Evolutionary conservation across 2,329 filamentous ascomycete genomes (phyloP).

Genomic region (Clonostachys sp.): DNA sequence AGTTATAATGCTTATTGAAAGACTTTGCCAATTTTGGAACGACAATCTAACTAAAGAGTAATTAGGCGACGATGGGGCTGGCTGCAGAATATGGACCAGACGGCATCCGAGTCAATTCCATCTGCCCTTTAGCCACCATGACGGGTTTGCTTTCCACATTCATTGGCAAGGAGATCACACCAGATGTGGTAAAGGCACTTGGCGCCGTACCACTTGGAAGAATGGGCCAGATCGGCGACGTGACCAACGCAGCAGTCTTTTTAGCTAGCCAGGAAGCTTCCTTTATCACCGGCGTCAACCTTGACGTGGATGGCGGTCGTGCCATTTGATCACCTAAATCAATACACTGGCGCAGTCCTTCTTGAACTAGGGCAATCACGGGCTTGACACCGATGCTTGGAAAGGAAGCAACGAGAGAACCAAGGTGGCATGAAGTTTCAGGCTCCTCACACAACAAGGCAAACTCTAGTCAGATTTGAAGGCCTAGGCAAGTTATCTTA

Average conservation of each 20-base stretch:
- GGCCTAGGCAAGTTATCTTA: no score
- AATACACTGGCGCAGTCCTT: no score
- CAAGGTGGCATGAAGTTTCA: no score
- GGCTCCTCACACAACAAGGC: no score
- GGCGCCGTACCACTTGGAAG: background rate
- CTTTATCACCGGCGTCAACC: constrained; percentile 5
- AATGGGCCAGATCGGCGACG: constrained; percentile 1
- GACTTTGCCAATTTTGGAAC: background rate
- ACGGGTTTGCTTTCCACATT: constrained; percentile 3
- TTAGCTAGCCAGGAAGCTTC: constrained; percentile 1
- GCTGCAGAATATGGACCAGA: constrained; percentile 73
- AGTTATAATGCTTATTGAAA: background rate
- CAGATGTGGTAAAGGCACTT: background rate
- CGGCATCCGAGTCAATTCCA: constrained; percentile 73
- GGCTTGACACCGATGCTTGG: no score
- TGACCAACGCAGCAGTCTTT: constrained; percentile 3
- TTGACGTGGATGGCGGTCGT: constrained; percentile 6
- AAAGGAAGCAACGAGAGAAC: no score
- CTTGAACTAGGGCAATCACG: no score
- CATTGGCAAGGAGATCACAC: background rate
- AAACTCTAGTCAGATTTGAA: no score
- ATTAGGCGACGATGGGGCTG: constrained; percentile 21
- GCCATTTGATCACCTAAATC: no score
- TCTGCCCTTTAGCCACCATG: constrained; percentile 51
- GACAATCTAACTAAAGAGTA: background rate